These are phyloP conservation scores for Mediolabrus comicus DNA, from an alignment of 108 stramenopile species.

Conservation along the genomic window DNA sequence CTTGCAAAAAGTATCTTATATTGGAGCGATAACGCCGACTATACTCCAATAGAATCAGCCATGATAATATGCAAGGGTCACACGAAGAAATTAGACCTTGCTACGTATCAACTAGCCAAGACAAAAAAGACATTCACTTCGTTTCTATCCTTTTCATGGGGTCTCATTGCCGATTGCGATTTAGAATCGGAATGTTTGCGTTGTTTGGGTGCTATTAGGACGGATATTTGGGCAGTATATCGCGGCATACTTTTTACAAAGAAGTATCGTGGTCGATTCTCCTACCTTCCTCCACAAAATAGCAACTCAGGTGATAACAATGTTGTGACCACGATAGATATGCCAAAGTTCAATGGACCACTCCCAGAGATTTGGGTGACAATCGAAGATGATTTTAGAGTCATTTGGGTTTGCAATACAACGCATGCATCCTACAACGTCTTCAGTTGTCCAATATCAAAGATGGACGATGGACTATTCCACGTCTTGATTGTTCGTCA, in stretches of 20 bases:
- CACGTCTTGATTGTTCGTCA: conserved; percentile 69
- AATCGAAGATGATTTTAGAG: conserved; percentile 67
- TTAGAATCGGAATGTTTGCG: conserved; percentile 81
- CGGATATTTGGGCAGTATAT: conserved; percentile 80
- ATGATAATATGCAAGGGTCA: conserved; percentile 77
- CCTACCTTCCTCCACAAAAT: conserved; percentile 55
- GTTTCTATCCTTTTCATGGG: conserved; percentile 83
- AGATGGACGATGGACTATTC: conserved; percentile 78
- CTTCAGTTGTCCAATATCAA: conserved; percentile 61
- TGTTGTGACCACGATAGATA: neutral
- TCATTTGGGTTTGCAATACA: conserved; percentile 86
- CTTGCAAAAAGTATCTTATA: conserved; percentile 66
- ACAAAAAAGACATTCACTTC: conserved; percentile 50
- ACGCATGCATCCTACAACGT: conserved; percentile 70
- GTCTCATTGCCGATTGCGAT: conserved; percentile 87
- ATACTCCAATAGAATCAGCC: conserved; percentile 55
- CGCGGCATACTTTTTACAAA: conserved; percentile 55
- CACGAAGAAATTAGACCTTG: conserved; percentile 56
- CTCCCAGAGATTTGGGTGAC: conserved; percentile 59
- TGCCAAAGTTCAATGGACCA: conserved; percentile 62
- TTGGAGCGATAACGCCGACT: conserved; percentile 42
- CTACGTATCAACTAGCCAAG: conserved; percentile 48
- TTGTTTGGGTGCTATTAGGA: conserved; percentile 67
- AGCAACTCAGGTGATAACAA: neutral
- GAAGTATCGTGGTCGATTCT: conserved; percentile 64